Percentiles rank a stretch among this genome's conserved stretches.
phyloP scores from a whole-genome alignment of 1,284 basidiomycete genomes.

The Ganoderma boninense region DNA sequence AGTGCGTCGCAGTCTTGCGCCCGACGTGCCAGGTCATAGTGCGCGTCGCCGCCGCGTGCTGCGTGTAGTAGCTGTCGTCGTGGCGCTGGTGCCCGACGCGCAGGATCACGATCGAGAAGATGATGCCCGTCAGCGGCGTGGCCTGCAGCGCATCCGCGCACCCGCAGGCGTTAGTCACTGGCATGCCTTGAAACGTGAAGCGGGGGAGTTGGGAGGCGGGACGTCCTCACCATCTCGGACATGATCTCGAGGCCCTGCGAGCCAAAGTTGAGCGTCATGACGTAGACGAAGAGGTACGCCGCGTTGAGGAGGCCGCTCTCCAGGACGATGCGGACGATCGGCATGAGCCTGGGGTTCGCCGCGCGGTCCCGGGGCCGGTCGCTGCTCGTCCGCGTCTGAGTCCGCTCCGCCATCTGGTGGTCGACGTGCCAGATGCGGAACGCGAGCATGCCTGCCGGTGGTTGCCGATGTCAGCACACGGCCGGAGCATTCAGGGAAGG shows the following conservation, averaged over 20 bases:
- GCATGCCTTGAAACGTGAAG: too few relatives aligned
- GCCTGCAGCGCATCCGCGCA: too few relatives aligned
- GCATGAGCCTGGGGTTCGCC: slow-evolving; percentile 11
- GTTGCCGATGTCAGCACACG: background rate
- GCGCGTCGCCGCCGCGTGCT: background rate
- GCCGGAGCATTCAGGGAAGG: background rate
- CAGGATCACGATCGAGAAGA: slow-evolving; percentile 25
- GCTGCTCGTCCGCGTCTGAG: too few relatives aligned
- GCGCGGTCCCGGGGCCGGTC: background rate
- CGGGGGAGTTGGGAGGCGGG: background rate
- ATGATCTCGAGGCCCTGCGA: slow-evolving; percentile 29
- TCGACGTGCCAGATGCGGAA: slow-evolving; percentile 26
- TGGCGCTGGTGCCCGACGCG: slow-evolving; percentile 17
- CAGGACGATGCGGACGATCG: slow-evolving; percentile 29
- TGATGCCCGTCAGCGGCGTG: slow-evolving; percentile 15
- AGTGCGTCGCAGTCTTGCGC: background rate
- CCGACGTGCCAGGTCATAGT: slow-evolving; percentile 12
- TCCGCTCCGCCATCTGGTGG: slow-evolving; percentile 4
- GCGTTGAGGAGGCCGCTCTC: slow-evolving; percentile 33
- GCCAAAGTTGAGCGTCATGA: slow-evolving; percentile 23
- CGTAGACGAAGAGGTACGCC: slow-evolving; percentile 29
- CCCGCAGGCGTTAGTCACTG: too few relatives aligned
- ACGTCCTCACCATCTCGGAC: slow-evolving; percentile 32
- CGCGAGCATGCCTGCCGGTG: slow-evolving; percentile 25
- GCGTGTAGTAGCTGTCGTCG: slow-evolving; percentile 18